Evolutionary conservation across 345 rosid species (phyloP).

Genomic region (Eucalyptus marginata): DNA sequence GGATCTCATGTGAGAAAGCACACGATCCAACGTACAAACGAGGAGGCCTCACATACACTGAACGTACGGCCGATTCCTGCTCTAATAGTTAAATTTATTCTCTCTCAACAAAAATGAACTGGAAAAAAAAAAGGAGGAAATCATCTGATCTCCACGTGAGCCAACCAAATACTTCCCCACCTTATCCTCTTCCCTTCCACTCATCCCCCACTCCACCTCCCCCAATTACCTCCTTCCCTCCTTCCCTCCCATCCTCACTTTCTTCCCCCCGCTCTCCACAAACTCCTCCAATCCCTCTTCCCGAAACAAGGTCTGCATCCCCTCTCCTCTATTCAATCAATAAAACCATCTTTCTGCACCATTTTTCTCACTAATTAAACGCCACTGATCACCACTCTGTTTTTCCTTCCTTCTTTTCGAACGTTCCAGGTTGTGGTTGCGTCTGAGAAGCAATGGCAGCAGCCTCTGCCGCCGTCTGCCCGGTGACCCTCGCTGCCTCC

Average conservation of each 20-base stretch:
- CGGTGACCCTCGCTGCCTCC: not conserved
- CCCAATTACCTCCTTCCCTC: not conserved
- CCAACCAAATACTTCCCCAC: not conserved
- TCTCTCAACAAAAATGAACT: not conserved
- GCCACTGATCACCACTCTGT: not conserved
- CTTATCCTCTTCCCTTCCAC: not conserved
- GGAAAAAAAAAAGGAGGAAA: not conserved
- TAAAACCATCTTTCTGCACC: not conserved
- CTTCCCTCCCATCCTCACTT: not conserved
- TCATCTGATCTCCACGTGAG: not conserved
- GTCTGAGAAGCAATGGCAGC: conserved; percentile 6
- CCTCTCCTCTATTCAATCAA: not conserved
- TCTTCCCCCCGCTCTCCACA: not conserved
- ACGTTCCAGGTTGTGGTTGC: not conserved
- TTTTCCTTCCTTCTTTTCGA: not conserved
- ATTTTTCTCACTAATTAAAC: not conserved
- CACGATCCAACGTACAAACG: too few species aligned
- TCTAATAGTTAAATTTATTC: not conserved
- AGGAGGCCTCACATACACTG: not conserved
- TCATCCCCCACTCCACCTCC: not conserved
- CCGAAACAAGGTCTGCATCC: not conserved
- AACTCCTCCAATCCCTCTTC: not conserved
- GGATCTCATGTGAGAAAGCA: not conserved
- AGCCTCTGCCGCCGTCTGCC: conserved; percentile 3
- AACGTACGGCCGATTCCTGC: not conserved